Evolutionary conservation across 352 stramenopile genomes (phyloP).

Genomic region (Globisporangium nagaii): DNA sequence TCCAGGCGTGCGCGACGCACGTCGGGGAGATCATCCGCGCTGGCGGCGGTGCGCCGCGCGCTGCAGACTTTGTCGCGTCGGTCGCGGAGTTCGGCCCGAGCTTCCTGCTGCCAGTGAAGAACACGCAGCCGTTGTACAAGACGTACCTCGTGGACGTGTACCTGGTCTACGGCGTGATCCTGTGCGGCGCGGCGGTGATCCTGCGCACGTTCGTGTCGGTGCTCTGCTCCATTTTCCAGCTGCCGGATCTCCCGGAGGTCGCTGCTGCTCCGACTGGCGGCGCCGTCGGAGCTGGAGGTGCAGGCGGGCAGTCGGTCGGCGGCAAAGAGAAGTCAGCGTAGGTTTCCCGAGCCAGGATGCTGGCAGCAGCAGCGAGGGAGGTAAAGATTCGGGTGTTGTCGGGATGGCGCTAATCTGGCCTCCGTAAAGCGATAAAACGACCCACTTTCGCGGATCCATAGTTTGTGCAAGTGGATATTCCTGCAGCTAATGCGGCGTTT

Average conservation of each 20-base stretch:
- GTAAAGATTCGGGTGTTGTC: too few relatives aligned
- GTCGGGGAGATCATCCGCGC: slow-evolving; percentile 59
- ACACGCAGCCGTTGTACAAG: slow-evolving; percentile 72
- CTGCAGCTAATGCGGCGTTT: too few relatives aligned
- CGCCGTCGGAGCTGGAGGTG: background rate
- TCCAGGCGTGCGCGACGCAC: slow-evolving; percentile 28
- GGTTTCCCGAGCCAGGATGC: background rate
- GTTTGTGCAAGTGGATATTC: too few relatives aligned
- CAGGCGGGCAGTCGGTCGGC: background rate
- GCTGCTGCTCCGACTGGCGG: background rate
- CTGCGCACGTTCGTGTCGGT: slow-evolving; percentile 73
- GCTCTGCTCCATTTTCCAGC: slow-evolving; percentile 60
- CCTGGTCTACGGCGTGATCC: slow-evolving; percentile 74
- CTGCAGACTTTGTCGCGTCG: slow-evolving; percentile 48
- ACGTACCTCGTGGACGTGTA: slow-evolving; percentile 85
- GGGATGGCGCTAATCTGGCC: too few relatives aligned
- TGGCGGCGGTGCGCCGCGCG: slow-evolving; percentile 42
- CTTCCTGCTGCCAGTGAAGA: slow-evolving; percentile 48
- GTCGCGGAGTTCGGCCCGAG: slow-evolving; percentile 46
- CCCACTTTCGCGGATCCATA: too few relatives aligned
- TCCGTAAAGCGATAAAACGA: too few relatives aligned
- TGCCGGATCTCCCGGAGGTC: slow-evolving; percentile 3
- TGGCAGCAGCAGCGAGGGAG: background rate
- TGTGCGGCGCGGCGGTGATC: slow-evolving; percentile 80
- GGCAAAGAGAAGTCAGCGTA: slow-evolving; percentile 3